phyloP scores from a whole-genome alignment of 192 early-diverging fungal genomes.

The Coemansia sp. region DNA sequence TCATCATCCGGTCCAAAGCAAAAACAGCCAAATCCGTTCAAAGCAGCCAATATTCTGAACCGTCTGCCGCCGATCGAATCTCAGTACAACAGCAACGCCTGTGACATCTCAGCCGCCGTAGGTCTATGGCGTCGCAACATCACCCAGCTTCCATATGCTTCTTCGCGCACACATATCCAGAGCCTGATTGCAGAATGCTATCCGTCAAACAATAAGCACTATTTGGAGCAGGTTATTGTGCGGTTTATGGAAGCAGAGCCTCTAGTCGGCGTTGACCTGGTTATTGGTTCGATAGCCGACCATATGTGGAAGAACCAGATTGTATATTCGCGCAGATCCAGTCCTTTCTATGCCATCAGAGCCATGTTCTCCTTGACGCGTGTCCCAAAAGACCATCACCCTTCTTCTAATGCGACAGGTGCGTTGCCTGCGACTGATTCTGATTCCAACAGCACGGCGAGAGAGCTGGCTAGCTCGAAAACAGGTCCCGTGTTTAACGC shows the following conservation, averaged over 20 bases:
- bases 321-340: conserved; percentile 27
- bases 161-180: conserved; percentile 32
- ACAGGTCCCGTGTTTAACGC: conserved; percentile 42
- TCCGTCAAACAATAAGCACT: conserved; percentile 36
- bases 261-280: conserved; percentile 39
- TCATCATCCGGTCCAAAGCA: neutral
- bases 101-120: conserved; percentile 22
- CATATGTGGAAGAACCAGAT: conserved; percentile 40
- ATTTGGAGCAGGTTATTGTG: conserved; percentile 42
- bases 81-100: conserved; percentile 22
- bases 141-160: conserved; percentile 23
- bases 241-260: conserved; percentile 48
- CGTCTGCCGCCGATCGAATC: conserved; percentile 32
- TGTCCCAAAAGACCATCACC: neutral
- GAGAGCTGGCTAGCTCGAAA: conserved; percentile 12
- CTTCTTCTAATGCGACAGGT: neutral
- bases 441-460: conserved; percentile 12
- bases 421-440: neutral
- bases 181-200: conserved; percentile 32
- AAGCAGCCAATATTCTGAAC: conserved; percentile 22
- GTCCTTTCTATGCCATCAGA: conserved; percentile 45
- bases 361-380: conserved; percentile 29
- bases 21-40: conserved; percentile 23
- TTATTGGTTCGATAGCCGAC: conserved; percentile 45
- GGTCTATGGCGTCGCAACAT: conserved; percentile 35